A percentile compares a stretch with the other conserved stretches of the same genome.
Evolutionary conservation across 163 green algal species (phyloP).

Genomic region (Trebouxia gelatinosa): DNA sequence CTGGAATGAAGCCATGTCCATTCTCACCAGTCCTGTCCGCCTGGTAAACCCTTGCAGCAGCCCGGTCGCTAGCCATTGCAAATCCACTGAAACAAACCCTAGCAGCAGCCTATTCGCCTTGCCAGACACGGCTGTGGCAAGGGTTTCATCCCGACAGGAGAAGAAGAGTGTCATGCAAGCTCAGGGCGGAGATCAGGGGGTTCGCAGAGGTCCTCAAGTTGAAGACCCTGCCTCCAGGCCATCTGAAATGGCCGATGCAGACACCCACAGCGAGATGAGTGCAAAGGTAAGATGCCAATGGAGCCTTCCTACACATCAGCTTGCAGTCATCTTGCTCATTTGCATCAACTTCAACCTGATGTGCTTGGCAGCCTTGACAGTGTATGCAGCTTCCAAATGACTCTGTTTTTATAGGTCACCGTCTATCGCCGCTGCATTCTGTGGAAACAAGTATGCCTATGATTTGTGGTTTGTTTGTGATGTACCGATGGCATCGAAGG

Average conservation of each 20-base stretch:
- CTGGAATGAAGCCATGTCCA: slow-evolving; percentile 89
- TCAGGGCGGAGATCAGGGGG: neutral
- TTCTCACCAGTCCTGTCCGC: slow-evolving; percentile 82
- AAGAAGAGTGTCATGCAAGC: slow-evolving; percentile 1
- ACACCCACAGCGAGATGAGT: slow-evolving; percentile 13
- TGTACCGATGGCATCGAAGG: too few species aligned
- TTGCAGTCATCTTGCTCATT: too few species aligned
- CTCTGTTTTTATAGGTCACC: too few species aligned
- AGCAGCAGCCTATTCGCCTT: neutral
- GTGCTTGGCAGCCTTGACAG: too few species aligned
- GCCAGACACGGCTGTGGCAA: neutral
- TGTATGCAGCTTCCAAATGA: too few species aligned
- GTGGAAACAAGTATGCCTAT: too few species aligned
- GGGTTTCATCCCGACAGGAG: slow-evolving; percentile 3
- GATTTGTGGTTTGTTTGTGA: too few species aligned
- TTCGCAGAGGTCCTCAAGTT: neutral
- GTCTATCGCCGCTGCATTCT: too few species aligned
- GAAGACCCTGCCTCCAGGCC: neutral
- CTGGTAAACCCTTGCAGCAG: slow-evolving; percentile 38
- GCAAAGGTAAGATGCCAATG: neutral
- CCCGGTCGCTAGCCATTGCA: too few species aligned
- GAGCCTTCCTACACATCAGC: too few species aligned
- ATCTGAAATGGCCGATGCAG: slow-evolving; percentile 9
- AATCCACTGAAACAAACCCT: neutral
- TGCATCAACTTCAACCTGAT: too few species aligned